These are phyloP conservation scores for Eucommia ulmoides DNA, from an alignment of 257 asterid species.

Conservation along the genomic window DNA sequence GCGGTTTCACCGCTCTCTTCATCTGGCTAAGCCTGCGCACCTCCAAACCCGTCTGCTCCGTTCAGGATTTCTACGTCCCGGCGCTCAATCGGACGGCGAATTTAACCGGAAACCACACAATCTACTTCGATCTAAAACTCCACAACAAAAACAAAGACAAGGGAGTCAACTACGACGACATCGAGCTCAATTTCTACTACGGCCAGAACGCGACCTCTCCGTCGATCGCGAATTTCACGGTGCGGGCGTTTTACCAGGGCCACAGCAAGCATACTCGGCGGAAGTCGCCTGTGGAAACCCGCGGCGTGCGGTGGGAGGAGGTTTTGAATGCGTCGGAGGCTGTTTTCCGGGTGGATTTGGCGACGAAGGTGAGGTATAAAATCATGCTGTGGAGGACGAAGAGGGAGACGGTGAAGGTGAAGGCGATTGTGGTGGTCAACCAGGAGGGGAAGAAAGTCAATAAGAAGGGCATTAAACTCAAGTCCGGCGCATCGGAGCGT, in stretches of 20 bases:
- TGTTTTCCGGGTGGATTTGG: slow-evolving; percentile 40
- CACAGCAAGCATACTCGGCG: slow-evolving; percentile 37
- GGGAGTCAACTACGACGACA: not conserved
- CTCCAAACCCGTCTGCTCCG: not conserved
- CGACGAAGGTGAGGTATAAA: slow-evolving; percentile 51
- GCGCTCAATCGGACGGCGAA: not conserved
- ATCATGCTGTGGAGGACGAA: slow-evolving; percentile 41
- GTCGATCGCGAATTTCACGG: slow-evolving; percentile 32
- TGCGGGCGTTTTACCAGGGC: slow-evolving; percentile 62
- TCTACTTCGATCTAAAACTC: not conserved
- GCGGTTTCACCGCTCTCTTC: not conserved
- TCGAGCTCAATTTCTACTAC: not conserved
- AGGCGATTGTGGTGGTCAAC: slow-evolving; percentile 35
- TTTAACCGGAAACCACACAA: not conserved
- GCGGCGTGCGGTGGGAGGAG: slow-evolving; percentile 42
- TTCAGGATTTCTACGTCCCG: not conserved
- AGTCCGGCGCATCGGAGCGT: slow-evolving; percentile 25
- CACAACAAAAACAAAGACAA: not conserved
- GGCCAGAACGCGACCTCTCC: slow-evolving; percentile 1
- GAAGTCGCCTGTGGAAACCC: slow-evolving; percentile 14
- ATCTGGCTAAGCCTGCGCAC: not conserved
- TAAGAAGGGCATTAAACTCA: slow-evolving; percentile 41
- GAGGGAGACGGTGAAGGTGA: slow-evolving; percentile 20
- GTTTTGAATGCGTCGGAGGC: slow-evolving; percentile 27
- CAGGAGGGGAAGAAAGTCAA: slow-evolving; percentile 31